These are phyloP conservation scores for Leishmania major DNA, from an alignment of 208 protist species.

Conservation along the genomic window DNA sequence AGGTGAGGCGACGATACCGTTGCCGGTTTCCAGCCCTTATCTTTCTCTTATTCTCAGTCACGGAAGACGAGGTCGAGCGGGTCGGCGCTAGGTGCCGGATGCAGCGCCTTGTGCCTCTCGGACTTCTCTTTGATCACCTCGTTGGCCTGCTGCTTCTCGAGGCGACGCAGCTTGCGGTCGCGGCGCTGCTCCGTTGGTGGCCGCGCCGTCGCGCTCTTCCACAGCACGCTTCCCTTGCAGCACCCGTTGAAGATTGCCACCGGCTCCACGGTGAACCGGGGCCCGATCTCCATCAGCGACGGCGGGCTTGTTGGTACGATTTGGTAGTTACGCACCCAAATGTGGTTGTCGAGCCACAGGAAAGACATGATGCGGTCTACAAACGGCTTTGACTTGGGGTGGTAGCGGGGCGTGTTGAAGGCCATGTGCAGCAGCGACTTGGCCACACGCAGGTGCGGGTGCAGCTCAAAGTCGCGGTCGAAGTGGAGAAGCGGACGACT, in stretches of 20 bases:
- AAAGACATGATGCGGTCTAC: slow-evolving; percentile 98
- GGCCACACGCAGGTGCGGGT: slow-evolving; percentile 91
- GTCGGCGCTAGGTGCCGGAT: slow-evolving; percentile 59
- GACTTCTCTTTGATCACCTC: slow-evolving; percentile 68
- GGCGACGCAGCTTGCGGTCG: slow-evolving; percentile 66
- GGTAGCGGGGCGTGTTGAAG: slow-evolving; percentile 96
- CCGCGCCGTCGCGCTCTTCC: slow-evolving; percentile 79
- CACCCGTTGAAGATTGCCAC: slow-evolving; percentile 94
- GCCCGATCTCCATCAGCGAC: slow-evolving; percentile 97
- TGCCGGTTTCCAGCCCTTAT: background rate
- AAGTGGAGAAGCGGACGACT: slow-evolving; percentile 97
- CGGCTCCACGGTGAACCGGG: slow-evolving; percentile 95
- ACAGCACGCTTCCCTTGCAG: slow-evolving; percentile 95
- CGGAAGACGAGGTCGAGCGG: slow-evolving; percentile 79
- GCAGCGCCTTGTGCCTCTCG: slow-evolving; percentile 64
- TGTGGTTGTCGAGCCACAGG: slow-evolving; percentile 95
- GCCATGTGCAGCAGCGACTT: slow-evolving; percentile 97
- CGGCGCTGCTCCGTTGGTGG: slow-evolving; percentile 83
- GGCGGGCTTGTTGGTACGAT: slow-evolving; percentile 70
- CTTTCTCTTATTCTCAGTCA: slow-evolving; percentile 14
- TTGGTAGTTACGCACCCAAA: slow-evolving; percentile 99
- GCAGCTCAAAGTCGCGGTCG: slow-evolving; percentile 95
- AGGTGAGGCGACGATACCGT: background rate
- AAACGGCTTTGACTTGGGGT: slow-evolving; percentile 98
- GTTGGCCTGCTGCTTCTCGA: slow-evolving; percentile 75